Base-by-base conservation (phyloP, 371 early-diverging fungal species). In the Synchytrium microbalum region DNA sequence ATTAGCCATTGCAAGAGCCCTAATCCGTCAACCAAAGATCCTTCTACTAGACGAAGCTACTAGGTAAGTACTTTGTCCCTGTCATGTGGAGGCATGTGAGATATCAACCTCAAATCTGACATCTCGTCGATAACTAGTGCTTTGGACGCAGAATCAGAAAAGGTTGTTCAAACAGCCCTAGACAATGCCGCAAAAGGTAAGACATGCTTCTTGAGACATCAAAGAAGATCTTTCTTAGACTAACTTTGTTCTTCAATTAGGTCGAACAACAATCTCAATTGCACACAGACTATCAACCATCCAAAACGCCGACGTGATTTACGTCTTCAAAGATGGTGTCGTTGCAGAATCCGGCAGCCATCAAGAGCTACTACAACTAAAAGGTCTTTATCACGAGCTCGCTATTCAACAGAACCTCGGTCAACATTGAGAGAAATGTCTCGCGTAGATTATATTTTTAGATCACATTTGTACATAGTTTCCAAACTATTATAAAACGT, bases 341-440 rank as follows among this genome's bases (percentile, higher is more conserved):
- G 81, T 94, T 27, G 81, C 85, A 13, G 96, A 95, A 74, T 77
- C 78, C 65, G 96, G 96, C 25, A 88, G 84, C 26, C 92, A 92
- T 71, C 79, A 81, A 62, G 84, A 89, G 66, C 70, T 92, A 61
- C 69, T 88, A 16, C 51, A 24, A 1, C 53, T 33, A n/a, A 46
- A 58, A 8, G 75, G 75, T n/a, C 33, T 33, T 8, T 75, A 75
- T 53, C 58, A 59, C 61, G 46, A 69, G 53, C 33, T 69, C 5
- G 69, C 60, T n/a, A 30, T 58, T 10, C 58, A 64, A n/a, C 69
- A 69, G 28, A 33, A 27, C 26, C 46, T 64, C 65, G 63, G 10
- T 5, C 52, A 8, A 10, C 46, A 38, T 38, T 38, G 46, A 38
- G n/a, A n/a, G n/a, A n/a, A n/a, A n/a, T n/a, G n/a, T n/a, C n/a